A percentile compares a stretch with the other conserved stretches of the same genome.
Evolutionary conservation across 2,329 filamentous ascomycete species (phyloP).

Genomic region (Pseudodiploospora longispora): DNA sequence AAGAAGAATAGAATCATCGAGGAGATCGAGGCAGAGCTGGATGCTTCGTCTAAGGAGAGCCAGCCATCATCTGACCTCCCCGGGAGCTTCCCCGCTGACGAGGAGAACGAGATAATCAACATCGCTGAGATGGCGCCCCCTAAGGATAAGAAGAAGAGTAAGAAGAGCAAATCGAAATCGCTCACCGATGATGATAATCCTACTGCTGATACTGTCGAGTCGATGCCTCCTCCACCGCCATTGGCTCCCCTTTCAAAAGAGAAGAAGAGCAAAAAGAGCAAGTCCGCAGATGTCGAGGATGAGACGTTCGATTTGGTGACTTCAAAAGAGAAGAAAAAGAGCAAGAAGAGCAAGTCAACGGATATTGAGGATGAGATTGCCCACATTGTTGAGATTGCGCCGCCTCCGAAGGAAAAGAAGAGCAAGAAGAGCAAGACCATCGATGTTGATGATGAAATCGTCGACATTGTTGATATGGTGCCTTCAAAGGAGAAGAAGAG

Average conservation of each 20-base stretch:
- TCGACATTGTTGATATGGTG: too few species aligned
- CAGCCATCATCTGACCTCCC: constrained; percentile 22
- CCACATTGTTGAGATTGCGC: too few species aligned
- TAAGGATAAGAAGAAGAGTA: constrained; percentile 27
- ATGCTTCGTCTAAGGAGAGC: constrained; percentile 25
- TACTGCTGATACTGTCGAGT: not conserved
- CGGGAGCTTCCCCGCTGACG: constrained; percentile 50
- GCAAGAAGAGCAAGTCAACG: too few species aligned
- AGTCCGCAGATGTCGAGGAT: constrained; percentile 1
- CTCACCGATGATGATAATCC: constrained; percentile 1
- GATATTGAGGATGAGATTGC: too few species aligned
- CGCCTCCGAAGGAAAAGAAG: too few species aligned
- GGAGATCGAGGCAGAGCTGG: constrained; percentile 4
- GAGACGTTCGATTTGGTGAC: too few species aligned
- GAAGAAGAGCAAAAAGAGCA: constrained; percentile 8
- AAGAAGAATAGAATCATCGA: constrained; percentile 5
- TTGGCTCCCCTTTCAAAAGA: not conserved
- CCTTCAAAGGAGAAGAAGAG: too few species aligned
- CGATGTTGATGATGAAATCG: too few species aligned
- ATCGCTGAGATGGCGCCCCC: constrained; percentile 41
- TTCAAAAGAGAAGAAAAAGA: too few species aligned
- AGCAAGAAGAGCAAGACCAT: too few species aligned
- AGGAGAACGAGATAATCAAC: constrained; percentile 42
- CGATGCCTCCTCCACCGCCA: constrained; percentile 1
- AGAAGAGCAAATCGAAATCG: constrained; percentile 24